Evolutionary conservation across 2,329 filamentous ascomycete species (phyloP), one percentile per base, ranked within the genome.

Genomic region (Penicillium paneum): DNA sequence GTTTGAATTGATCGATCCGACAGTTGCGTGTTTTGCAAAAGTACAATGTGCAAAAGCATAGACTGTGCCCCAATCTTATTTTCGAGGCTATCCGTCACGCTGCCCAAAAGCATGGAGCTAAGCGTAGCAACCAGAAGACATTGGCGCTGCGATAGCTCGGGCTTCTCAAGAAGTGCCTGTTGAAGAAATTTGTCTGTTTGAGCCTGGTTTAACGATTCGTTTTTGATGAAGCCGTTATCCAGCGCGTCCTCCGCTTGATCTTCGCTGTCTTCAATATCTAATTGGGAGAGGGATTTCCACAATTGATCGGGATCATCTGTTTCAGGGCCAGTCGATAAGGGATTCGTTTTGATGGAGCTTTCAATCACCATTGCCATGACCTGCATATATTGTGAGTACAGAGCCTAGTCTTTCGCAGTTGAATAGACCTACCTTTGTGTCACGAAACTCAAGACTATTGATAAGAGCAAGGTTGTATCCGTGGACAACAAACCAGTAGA

Each of bases 401-500:
- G 3, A 40, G 2, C 2, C 26, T 31, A 34, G 15, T 42, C 19
- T 5, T n/a, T n/a, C 39, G 24, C 17, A 3, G 31, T 8, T 19
- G 17, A 19, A 46, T 21, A 28, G 32, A 51, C 63, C 36, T 61
- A 83, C 82, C 70, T 88, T 88, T 1, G 84, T 86, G 64, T 88
- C 86, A 45, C 76, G 73, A 62, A 83, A 87, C 48, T 85, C 80
- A 11, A 89, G 67, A 32, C 79, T 81, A 55, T 90, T 86, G 40
- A 89, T 76, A 24, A 89, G 72, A 1, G 83, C 84, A 6, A 87
- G 76, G 63, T 84, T 87, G 65, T 81, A 83, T 0, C 83, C 81
- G n/a, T 74, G 71, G 0, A 65, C 67, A 48, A 84, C 77, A 55
- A 88, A 80, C 54, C 74, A 77, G 52, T 79, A 76, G 36, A 88